These are phyloP conservation scores for Thelonectria olida DNA, from an alignment of 2,329 filamentous ascomycete species.

Conservation along the genomic window DNA sequence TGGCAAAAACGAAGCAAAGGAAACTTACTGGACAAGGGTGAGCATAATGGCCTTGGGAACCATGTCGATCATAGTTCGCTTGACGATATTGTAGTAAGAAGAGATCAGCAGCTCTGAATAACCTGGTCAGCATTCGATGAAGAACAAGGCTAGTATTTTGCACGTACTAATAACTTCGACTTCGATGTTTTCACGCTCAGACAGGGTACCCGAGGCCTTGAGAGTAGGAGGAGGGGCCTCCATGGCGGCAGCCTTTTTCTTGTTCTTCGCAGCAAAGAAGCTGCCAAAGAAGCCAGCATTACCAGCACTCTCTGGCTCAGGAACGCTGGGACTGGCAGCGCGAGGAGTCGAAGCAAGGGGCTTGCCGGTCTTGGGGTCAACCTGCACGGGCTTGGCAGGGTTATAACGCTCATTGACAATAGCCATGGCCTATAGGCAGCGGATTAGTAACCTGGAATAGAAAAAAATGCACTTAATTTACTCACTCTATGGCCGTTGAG, in stretches of 20 bases:
- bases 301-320: slow-evolving; percentile 56
- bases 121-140: slow-evolving; percentile 21
- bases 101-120: slow-evolving; percentile 86
- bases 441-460: slow-evolving; percentile 11
- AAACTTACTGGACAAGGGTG: slow-evolving; percentile 87
- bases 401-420: slow-evolving; percentile 95
- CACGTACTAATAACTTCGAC: slow-evolving; percentile 96
- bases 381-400: slow-evolving; percentile 85
- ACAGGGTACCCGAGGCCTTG: slow-evolving; percentile 92
- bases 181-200: slow-evolving; percentile 93
- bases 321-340: slow-evolving; percentile 77
- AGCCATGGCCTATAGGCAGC: slow-evolving; percentile 82
- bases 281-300: slow-evolving; percentile 94
- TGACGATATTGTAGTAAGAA: slow-evolving; percentile 98
- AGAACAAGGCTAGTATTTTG: not conserved
- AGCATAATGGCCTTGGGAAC: slow-evolving; percentile 99
- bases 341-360: slow-evolving; percentile 78
- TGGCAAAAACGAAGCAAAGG: not conserved
- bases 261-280: slow-evolving; percentile 99
- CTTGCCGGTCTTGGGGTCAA: slow-evolving; percentile 98
- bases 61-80: slow-evolving; percentile 99
- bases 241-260: slow-evolving; percentile 99
- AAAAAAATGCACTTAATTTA: slow-evolving; percentile 19
- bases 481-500: slow-evolving; percentile 88
- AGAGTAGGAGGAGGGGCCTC: slow-evolving; percentile 91